Conservation (phyloP, 129 eudicot genomes). For the Flaveria robusta region DNA sequence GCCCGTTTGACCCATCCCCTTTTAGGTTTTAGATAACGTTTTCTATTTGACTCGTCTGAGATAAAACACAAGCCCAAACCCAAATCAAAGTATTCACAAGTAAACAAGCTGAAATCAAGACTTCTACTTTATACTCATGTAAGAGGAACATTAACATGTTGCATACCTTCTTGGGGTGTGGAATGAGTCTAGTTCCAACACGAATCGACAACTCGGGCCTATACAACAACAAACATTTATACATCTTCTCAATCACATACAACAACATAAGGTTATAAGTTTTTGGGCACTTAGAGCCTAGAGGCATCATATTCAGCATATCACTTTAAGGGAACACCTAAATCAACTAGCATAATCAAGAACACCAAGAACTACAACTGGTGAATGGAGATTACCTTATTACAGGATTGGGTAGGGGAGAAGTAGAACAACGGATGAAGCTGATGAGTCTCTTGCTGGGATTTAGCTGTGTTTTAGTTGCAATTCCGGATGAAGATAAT, state of each 20-base stretch:
- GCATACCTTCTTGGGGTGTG: constrained; percentile 86
- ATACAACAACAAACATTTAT: constrained; percentile 14
- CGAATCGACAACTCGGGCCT: constrained; percentile 62
- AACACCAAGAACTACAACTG: background rate
- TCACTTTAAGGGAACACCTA: background rate
- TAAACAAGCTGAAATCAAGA: background rate
- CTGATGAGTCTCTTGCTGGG: constrained; percentile 19
- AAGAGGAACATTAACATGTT: background rate
- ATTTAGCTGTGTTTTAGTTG: background rate
- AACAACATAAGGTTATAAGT: background rate
- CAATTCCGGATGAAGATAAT: constrained; percentile 5
- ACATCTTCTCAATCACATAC: background rate
- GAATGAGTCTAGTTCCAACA: constrained; percentile 77
- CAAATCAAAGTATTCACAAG: background rate
- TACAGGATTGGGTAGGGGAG: constrained; percentile 31
- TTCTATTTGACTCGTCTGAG: background rate
- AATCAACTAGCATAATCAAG: background rate
- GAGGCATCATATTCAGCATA: background rate
- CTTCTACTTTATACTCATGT: background rate
- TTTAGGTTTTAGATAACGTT: background rate
- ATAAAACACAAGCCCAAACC: background rate
- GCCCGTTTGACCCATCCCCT: background rate
- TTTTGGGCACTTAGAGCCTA: background rate
- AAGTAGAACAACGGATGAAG: constrained; percentile 36
- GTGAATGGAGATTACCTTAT: constrained; percentile 36